phyloP scores from a whole-genome alignment of 352 stramenopile species.

The Hyaloperonospora arabidopsidis region DNA sequence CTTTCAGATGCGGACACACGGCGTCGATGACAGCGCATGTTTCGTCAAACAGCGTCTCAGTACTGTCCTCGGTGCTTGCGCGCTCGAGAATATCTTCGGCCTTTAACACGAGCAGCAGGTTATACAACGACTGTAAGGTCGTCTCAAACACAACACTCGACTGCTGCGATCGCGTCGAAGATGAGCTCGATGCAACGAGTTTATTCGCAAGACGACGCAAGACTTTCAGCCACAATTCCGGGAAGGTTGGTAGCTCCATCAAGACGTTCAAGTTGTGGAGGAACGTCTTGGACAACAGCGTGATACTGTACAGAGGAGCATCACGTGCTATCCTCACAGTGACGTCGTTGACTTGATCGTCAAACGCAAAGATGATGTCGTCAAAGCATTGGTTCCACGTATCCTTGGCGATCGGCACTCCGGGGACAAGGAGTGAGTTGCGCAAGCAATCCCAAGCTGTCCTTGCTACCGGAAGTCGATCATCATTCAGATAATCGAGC shows the following conservation, averaged over 20 bases:
- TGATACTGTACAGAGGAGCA: slow-evolving; percentile 72
- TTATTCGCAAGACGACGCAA: slow-evolving; percentile 68
- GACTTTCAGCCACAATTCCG: slow-evolving; percentile 70
- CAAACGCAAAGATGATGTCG: slow-evolving; percentile 83
- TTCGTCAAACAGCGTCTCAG: slow-evolving; percentile 54
- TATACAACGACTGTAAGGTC: slow-evolving; percentile 81
- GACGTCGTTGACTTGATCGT: slow-evolving; percentile 68
- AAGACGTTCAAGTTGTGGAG: slow-evolving; percentile 75
- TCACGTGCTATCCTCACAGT: slow-evolving; percentile 50
- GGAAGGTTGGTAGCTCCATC: slow-evolving; percentile 56
- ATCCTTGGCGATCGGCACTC: slow-evolving; percentile 54
- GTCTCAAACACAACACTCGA: slow-evolving; percentile 74
- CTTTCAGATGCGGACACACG: slow-evolving; percentile 68
- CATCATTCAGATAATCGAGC: slow-evolving; percentile 76
- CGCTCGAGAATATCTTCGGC: slow-evolving; percentile 68
- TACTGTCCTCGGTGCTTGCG: slow-evolving; percentile 32
- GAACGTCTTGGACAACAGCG: slow-evolving; percentile 81
- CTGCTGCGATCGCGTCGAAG: slow-evolving; percentile 27
- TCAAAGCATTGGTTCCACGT: slow-evolving; percentile 82
- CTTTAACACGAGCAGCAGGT: slow-evolving; percentile 76
- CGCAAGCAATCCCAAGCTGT: slow-evolving; percentile 80
- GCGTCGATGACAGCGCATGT: slow-evolving; percentile 66
- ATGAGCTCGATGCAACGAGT: slow-evolving; percentile 37
- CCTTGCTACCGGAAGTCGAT: slow-evolving; percentile 66
- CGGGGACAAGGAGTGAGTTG: slow-evolving; percentile 68